Percentiles rank a stretch among this genome's conserved stretches.
Conservation (phyloP, 805 yeast species). For the Saccharomyces paradoxus region DNA sequence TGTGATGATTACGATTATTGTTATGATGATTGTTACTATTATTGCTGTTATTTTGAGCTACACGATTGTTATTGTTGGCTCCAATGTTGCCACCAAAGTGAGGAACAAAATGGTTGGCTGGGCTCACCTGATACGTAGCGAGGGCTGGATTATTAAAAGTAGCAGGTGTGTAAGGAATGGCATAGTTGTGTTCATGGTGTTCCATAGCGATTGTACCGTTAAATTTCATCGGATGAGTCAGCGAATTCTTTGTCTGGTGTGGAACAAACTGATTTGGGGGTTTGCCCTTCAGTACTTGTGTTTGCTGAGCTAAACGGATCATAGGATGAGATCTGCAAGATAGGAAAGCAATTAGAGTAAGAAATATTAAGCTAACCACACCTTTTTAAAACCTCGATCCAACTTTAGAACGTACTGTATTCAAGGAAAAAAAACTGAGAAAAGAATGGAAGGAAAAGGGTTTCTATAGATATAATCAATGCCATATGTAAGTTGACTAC, state of each 20-base stretch:
- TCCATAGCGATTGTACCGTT: conserved; percentile 31
- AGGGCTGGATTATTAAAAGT: conserved; percentile 4
- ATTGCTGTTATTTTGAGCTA: conserved; percentile 1
- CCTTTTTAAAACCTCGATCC: neutral
- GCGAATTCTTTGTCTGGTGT: conserved; percentile 31
- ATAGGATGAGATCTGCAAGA: conserved; percentile 6
- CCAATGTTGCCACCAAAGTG: neutral
- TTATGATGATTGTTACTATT: conserved; percentile 7
- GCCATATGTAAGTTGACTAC: neutral
- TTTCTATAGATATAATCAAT: neutral
- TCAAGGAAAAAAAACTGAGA: neutral
- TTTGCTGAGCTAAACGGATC: conserved; percentile 30
- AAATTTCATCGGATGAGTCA: conserved; percentile 33
- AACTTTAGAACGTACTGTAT: neutral
- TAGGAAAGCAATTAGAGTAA: neutral
- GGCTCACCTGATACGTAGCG: neutral
- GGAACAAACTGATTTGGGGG: conserved; percentile 35
- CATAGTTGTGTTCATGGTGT: conserved; percentile 14
- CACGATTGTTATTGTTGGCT: neutral
- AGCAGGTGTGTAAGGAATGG: conserved; percentile 16
- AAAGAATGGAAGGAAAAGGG: neutral
- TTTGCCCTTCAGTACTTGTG: conserved; percentile 32
- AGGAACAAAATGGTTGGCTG: neutral
- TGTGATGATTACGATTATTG: conserved; percentile 8
- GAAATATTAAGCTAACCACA: neutral